Evolutionary conservation across 345 rosid species (phyloP).

Genomic region (Mallotus nudiflorus): DNA sequence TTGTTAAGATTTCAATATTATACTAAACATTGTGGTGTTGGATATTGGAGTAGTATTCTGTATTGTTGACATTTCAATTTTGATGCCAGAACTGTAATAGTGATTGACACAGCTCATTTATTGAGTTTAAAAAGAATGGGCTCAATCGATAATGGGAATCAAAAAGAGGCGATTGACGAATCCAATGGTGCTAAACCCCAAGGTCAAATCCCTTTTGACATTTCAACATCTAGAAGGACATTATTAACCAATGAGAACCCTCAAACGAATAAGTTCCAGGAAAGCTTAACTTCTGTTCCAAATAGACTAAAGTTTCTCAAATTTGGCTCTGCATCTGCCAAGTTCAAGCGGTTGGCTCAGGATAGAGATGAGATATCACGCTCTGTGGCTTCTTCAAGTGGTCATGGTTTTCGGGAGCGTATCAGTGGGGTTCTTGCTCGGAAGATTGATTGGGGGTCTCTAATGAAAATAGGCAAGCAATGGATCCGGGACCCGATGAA

Average conservation of each 20-base stretch:
- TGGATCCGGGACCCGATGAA: constrained; percentile 84
- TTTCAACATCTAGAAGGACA: constrained; percentile 48
- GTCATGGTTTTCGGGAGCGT: constrained; percentile 57
- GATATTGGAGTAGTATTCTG: neutral
- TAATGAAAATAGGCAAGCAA: constrained; percentile 55
- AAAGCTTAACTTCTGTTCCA: constrained; percentile 28
- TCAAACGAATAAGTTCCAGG: constrained; percentile 23
- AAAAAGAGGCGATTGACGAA: constrained; percentile 45
- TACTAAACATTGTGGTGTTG: neutral
- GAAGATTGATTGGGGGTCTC: constrained; percentile 66
- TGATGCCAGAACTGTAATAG: neutral
- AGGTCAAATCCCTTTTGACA: constrained; percentile 35
- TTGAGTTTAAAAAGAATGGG: constrained; percentile 37
- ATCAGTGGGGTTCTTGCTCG: constrained; percentile 49
- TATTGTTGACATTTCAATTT: neutral
- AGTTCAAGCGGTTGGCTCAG: constrained; percentile 58
- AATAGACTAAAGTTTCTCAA: constrained; percentile 49
- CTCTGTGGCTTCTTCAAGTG: constrained; percentile 48
- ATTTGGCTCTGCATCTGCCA: constrained; percentile 69
- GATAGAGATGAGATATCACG: constrained; percentile 67
- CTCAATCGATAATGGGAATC: constrained; percentile 39
- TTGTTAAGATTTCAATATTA: constrained; percentile 7
- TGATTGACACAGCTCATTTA: constrained; percentile 17
- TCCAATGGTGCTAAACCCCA: constrained; percentile 28
- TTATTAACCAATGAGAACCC: constrained; percentile 41